These are phyloP conservation scores for Exophiala lecanii-corni DNA, from an alignment of 2,329 filamentous ascomycete genomes.

Conservation along the genomic window DNA sequence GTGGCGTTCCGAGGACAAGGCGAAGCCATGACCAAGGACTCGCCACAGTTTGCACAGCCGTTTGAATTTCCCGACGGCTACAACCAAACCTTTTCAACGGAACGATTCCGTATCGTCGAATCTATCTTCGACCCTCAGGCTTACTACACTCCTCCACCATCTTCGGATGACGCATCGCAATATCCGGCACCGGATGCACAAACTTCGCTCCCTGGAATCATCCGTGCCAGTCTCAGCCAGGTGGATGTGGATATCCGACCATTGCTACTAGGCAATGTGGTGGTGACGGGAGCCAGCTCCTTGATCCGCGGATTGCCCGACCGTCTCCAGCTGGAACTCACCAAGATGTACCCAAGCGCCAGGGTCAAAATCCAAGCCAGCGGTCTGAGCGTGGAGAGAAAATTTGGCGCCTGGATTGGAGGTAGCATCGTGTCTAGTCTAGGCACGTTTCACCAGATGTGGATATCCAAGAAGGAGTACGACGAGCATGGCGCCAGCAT, in stretches of 20 bases:
- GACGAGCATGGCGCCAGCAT: slow-evolving; percentile 88
- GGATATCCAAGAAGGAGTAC: slow-evolving; percentile 96
- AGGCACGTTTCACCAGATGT: slow-evolving; percentile 99
- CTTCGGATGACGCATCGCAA: slow-evolving; percentile 29
- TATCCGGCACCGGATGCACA: slow-evolving; percentile 57
- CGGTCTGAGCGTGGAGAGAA: slow-evolving; percentile 78
- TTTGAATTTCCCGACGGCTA: slow-evolving; percentile 97
- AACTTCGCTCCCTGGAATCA: slow-evolving; percentile 78
- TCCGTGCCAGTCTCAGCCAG: slow-evolving; percentile 69
- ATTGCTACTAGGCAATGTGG: slow-evolving; percentile 79
- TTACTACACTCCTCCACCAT: slow-evolving; percentile 52
- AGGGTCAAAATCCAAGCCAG: slow-evolving; percentile 85
- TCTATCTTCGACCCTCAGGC: slow-evolving; percentile 85
- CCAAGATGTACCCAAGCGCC: slow-evolving; percentile 73
- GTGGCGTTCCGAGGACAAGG: slow-evolving; percentile 24
- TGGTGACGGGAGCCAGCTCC: slow-evolving; percentile 84
- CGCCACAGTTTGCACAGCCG: slow-evolving; percentile 63
- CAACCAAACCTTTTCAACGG: slow-evolving; percentile 89
- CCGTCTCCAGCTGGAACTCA: slow-evolving; percentile 78
- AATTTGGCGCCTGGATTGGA: slow-evolving; percentile 93
- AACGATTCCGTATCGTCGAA: slow-evolving; percentile 81
- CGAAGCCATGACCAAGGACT: slow-evolving; percentile 61
- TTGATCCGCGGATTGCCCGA: slow-evolving; percentile 90
- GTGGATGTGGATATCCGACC: slow-evolving; percentile 87
- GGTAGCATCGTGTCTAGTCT: slow-evolving; percentile 92